These are phyloP conservation scores for Citrus australasica DNA, from an alignment of 345 rosid species.

Conservation along the genomic window DNA sequence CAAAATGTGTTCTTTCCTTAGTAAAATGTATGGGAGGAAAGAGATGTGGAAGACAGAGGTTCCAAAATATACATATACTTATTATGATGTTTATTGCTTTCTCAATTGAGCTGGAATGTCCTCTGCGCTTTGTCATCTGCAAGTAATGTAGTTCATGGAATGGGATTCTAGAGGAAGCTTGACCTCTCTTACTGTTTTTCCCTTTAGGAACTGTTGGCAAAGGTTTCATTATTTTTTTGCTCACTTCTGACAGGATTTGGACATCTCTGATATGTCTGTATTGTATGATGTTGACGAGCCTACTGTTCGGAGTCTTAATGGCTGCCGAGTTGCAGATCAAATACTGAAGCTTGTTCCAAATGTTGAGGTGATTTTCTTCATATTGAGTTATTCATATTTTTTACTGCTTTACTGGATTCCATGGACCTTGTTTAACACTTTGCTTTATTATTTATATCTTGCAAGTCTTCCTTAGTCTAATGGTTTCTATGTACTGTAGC, in stretches of 20 bases:
- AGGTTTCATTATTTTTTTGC: not conserved
- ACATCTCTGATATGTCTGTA: slow-evolving; percentile 50
- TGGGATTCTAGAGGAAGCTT: not conserved
- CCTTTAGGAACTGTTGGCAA: not conserved
- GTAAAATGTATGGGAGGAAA: not conserved
- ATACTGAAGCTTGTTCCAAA: slow-evolving; percentile 67
- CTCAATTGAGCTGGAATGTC: not conserved
- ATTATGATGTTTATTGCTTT: not conserved
- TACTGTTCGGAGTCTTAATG: slow-evolving; percentile 68
- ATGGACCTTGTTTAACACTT: not conserved
- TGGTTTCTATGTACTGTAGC: slow-evolving; percentile 28
- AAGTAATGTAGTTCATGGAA: not conserved
- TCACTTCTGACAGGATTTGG: slow-evolving; percentile 47
- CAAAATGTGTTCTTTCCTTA: not conserved
- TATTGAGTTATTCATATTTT: not conserved
- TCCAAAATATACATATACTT: not conserved
- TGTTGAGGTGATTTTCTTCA: slow-evolving; percentile 41
- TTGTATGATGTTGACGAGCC: slow-evolving; percentile 57
- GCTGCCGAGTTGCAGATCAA: slow-evolving; percentile 78
- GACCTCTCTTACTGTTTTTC: not conserved
- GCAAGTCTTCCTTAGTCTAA: slow-evolving; percentile 4
- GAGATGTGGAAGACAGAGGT: not conserved
- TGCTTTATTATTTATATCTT: not conserved
- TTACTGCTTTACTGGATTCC: not conserved
- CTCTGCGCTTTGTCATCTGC: not conserved